Percentiles rank a stretch among this genome's conserved stretches.
phyloP scores from a whole-genome alignment of 345 rosid species.

The Kandelia obovata region DNA sequence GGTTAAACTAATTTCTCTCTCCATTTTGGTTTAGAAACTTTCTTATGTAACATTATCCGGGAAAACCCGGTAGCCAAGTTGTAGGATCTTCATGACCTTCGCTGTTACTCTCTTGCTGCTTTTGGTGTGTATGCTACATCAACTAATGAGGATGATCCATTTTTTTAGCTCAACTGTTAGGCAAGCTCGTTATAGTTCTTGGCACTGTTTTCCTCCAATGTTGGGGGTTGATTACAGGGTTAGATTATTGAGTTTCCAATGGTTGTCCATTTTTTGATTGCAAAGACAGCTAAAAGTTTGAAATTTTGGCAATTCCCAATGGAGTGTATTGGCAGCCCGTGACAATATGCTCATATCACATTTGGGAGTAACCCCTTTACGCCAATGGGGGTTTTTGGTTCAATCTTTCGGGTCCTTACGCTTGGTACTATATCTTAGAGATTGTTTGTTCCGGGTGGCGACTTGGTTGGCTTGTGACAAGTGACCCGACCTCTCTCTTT shows the following conservation, averaged over 20 bases:
- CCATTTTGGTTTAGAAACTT: background rate
- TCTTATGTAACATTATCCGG: no score
- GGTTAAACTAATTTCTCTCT: background rate
- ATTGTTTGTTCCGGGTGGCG: constrained; percentile 84
- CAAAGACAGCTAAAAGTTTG: constrained; percentile 59
- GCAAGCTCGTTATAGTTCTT: no score
- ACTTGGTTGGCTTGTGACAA: constrained; percentile 59
- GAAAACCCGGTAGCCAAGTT: no score
- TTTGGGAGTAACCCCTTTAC: constrained; percentile 52
- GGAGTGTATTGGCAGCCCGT: constrained; percentile 29
- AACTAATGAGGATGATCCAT: no score
- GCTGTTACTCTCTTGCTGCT: no score
- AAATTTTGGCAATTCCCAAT: constrained; percentile 63
- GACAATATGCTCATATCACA: constrained; percentile 38
- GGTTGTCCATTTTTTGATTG: constrained; percentile 24
- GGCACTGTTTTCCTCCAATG: no score
- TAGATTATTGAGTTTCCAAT: background rate
- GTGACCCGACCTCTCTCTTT: constrained; percentile 36
- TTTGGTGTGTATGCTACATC: background rate
- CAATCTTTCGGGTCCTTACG: constrained; percentile 52
- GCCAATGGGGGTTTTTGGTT: constrained; percentile 64
- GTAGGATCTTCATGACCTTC: no score
- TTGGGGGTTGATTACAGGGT: no score
- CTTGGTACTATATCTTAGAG: constrained; percentile 68
- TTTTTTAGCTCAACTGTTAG: no score